Conservation (phyloP, 2,329 filamentous ascomycete genomes). For the Venturia pyrina region DNA sequence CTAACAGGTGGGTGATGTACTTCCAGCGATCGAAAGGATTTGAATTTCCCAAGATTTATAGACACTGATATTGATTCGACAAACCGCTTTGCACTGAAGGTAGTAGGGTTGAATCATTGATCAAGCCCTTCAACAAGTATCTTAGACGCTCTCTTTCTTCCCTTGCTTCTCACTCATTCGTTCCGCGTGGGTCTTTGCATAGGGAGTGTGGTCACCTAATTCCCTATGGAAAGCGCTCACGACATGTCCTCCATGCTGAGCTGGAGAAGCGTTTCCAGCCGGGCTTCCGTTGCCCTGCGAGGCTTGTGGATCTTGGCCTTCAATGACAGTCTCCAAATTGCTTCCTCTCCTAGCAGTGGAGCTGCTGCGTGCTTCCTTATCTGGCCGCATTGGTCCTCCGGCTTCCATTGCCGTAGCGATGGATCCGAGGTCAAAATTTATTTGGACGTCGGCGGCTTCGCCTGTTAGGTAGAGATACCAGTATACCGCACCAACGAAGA, state of each 20-base stretch:
- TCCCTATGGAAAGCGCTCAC: neutral
- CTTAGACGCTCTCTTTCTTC: neutral
- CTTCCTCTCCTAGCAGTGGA: neutral
- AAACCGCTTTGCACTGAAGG: no score
- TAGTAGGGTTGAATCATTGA: no score
- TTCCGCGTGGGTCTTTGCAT: neutral
- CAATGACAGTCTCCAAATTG: neutral
- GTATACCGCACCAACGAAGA: neutral
- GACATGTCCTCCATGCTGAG: neutral
- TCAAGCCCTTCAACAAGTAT: neutral
- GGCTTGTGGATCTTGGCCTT: neutral
- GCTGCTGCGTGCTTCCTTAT: neutral
- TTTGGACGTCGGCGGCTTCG: neutral
- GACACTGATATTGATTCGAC: no score
- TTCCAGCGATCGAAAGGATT: no score
- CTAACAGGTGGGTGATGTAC: no score
- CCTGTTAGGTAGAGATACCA: slow-evolving; percentile 8
- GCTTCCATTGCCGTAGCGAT: neutral
- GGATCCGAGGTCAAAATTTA: neutral
- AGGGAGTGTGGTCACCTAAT: neutral
- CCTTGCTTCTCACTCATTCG: neutral
- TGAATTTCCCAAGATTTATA: no score
- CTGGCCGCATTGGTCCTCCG: neutral
- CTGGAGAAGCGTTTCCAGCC: neutral
- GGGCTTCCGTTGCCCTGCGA: neutral